Evolutionary conservation across 202 grass and related monocot species (phyloP).

Genomic region (Carex arenaria): DNA sequence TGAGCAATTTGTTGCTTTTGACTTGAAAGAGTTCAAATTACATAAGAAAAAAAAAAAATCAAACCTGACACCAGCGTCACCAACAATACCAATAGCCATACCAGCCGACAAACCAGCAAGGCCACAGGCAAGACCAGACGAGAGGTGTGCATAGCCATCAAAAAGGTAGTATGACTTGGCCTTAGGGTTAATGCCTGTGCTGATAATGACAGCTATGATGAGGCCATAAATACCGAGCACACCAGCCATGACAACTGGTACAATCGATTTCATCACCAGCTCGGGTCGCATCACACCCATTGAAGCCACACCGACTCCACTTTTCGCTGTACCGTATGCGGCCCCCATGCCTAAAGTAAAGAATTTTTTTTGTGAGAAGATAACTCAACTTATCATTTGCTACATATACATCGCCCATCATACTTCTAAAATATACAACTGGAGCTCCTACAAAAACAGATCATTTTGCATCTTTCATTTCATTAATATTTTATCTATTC

Average conservation of each 20-base stretch:
- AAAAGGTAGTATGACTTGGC: constrained; percentile 61
- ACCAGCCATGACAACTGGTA: constrained; percentile 59
- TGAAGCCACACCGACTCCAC: constrained; percentile 46
- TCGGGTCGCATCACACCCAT: constrained; percentile 62
- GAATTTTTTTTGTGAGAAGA: not conserved
- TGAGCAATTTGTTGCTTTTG: not conserved
- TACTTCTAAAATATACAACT: not conserved
- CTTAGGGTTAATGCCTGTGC: constrained; percentile 58
- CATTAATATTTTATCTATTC: not conserved
- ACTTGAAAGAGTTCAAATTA: not conserved
- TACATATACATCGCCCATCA: not conserved
- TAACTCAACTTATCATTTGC: not conserved
- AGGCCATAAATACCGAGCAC: constrained; percentile 57
- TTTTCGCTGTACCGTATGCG: constrained; percentile 56
- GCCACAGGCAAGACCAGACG: constrained; percentile 49
- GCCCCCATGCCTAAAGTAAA: constrained; percentile 39
- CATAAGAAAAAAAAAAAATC: not conserved
- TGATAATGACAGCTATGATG: constrained; percentile 62
- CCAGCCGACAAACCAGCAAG: constrained; percentile 48
- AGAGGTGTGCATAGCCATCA: constrained; percentile 49
- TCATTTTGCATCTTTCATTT: not conserved
- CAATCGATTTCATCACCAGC: constrained; percentile 63
- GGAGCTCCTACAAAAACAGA: not conserved
- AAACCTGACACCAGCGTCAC: constrained; percentile 56
- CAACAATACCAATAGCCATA: constrained; percentile 61